Percentiles rank a stretch among this genome's conserved stretches.
These are phyloP conservation scores for Rhizopogon salebrosus DNA, from an alignment of 768 basidiomycete species.

Conservation along the genomic window DNA sequence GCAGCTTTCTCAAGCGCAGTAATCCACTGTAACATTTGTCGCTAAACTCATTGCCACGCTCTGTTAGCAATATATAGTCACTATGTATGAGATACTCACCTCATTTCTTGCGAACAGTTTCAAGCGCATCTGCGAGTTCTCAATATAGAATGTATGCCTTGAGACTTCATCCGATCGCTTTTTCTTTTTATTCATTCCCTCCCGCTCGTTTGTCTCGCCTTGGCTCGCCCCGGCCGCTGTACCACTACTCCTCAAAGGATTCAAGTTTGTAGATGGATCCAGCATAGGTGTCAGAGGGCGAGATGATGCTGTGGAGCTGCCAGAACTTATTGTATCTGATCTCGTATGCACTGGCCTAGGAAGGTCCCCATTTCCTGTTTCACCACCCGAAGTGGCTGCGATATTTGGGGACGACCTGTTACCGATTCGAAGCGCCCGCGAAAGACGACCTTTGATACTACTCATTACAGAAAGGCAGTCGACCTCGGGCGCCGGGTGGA, in stretches of 20 bases:
- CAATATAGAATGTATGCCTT: slow-evolving; percentile 91
- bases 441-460: slow-evolving; percentile 44
- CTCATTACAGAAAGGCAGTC: slow-evolving; percentile 39
- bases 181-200: slow-evolving; percentile 43
- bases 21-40: slow-evolving; percentile 98
- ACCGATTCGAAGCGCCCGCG: slow-evolving; percentile 37
- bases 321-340: slow-evolving; percentile 21
- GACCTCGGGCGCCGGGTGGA: slow-evolving; percentile 20
- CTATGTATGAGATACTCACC: slow-evolving; percentile 32
- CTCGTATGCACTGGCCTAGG: slow-evolving; percentile 3
- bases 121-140: slow-evolving; percentile 85
- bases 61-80: slow-evolving; percentile 4
- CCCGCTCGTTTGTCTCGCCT: slow-evolving; percentile 26
- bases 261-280: slow-evolving; percentile 75
- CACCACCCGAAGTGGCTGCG: slow-evolving; percentile 3
- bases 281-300: slow-evolving; percentile 53
- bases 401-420: slow-evolving; percentile 13
- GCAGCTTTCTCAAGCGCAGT: slow-evolving; percentile 83
- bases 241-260: slow-evolving; percentile 39
- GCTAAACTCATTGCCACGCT: slow-evolving; percentile 31
- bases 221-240: slow-evolving; percentile 12
- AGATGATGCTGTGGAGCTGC: slow-evolving; percentile 34
- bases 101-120: slow-evolving; percentile 87
- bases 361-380: slow-evolving; percentile 1
- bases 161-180: slow-evolving; percentile 60